These are phyloP conservation scores for Fusarium sp. DNA, from an alignment of 2,329 filamentous ascomycete genomes.

Conservation along the genomic window DNA sequence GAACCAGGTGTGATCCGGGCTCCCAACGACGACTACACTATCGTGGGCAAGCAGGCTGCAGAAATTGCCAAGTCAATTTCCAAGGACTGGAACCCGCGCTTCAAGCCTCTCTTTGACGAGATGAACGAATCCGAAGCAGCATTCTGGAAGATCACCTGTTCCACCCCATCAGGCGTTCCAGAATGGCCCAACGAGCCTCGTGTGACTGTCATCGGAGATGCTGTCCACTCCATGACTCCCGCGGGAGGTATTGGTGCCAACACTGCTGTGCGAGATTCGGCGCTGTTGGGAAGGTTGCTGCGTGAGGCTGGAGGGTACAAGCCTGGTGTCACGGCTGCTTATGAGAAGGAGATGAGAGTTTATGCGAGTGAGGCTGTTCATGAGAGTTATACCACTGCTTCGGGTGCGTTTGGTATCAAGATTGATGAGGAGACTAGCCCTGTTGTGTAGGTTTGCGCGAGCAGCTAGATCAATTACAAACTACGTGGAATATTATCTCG, in stretches of 20 bases:
- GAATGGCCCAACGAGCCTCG: slow-evolving; percentile 69
- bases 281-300: slow-evolving; percentile 64
- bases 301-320: slow-evolving; percentile 65
- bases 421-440: slow-evolving; percentile 57
- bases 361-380: slow-evolving; percentile 69
- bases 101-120: slow-evolving; percentile 69
- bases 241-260: slow-evolving; percentile 68
- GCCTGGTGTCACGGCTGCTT: slow-evolving; percentile 66
- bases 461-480: not conserved
- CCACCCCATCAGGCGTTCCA: slow-evolving; percentile 69
- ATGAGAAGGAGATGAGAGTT: slow-evolving; percentile 72
- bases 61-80: slow-evolving; percentile 68
- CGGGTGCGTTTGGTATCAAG: slow-evolving; percentile 55
- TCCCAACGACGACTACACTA: slow-evolving; percentile 70
- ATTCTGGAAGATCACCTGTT: slow-evolving; percentile 77
- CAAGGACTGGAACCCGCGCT: slow-evolving; percentile 65
- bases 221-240: slow-evolving; percentile 69
- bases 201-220: slow-evolving; percentile 70
- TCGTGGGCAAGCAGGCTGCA: slow-evolving; percentile 68
- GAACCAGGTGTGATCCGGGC: slow-evolving; percentile 67
- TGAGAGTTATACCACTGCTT: slow-evolving; percentile 64
- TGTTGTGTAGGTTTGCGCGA: slow-evolving; percentile 14
- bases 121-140: slow-evolving; percentile 69
- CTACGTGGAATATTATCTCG: not conserved
- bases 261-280: slow-evolving; percentile 67